Percentiles rank a stretch among this genome's conserved stretches.
Conservation (phyloP, 768 basidiomycete species). For the Nidula microcarpa region DNA sequence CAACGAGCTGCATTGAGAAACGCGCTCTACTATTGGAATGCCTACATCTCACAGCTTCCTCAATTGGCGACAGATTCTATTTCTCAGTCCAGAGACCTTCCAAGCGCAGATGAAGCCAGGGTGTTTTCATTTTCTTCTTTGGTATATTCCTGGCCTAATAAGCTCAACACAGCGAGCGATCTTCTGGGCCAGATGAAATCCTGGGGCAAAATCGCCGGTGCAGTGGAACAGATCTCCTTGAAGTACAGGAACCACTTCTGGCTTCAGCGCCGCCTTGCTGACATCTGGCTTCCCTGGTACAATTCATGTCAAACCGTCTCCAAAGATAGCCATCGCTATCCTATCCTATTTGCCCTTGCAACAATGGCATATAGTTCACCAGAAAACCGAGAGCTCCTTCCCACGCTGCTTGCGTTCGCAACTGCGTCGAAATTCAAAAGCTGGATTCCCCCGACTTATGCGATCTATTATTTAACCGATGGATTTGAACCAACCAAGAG, state of each 20-base stretch:
- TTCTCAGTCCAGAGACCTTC: neutral
- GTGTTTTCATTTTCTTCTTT: neutral
- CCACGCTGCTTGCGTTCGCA: conserved; percentile 27
- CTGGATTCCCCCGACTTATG: conserved; percentile 11
- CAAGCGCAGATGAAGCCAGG: neutral
- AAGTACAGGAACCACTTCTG: conserved; percentile 20
- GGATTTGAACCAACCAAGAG: conserved; percentile 12
- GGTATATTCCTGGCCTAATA: neutral
- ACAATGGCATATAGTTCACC: conserved; percentile 23
- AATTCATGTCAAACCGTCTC: conserved; percentile 13
- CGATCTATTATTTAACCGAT: conserved; percentile 11
- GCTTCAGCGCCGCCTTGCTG: conserved; percentile 13
- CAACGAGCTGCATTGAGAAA: neutral
- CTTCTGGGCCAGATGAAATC: conserved; percentile 8
- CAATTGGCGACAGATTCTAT: neutral
- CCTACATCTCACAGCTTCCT: neutral
- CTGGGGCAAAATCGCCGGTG: conserved; percentile 1
- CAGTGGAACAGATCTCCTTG: neutral
- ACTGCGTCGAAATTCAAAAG: conserved; percentile 9
- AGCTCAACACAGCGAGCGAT: neutral
- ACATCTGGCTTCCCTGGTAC: conserved; percentile 23
- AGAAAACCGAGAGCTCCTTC: conserved; percentile 9
- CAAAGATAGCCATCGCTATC: conserved; percentile 8
- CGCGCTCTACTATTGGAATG: neutral
- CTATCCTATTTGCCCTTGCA: conserved; percentile 25